Base-by-base conservation (phyloP, 2,329 filamentous ascomycete species). In the Apiospora hydei region DNA sequence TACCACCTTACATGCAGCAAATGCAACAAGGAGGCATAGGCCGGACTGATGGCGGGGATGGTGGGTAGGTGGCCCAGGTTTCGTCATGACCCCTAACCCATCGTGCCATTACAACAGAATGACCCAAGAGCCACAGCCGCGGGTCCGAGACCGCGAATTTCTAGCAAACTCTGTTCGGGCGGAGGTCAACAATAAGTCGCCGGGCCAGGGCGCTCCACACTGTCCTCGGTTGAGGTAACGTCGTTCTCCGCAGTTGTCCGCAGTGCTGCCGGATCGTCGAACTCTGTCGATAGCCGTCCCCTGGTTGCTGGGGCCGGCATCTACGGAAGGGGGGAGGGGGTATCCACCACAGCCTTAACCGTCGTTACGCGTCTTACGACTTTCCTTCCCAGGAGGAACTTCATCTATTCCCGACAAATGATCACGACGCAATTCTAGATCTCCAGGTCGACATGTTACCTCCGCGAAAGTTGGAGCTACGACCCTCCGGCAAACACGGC, bases 91-190 rank as follows among this genome's bases (percentile, higher is more conserved):
- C 51, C 51, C 51, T 57, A 18, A 57, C 26, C 51, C 26, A 38
- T 7, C 7, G 18, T 61, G 53, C 38, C 53, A 61, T 61, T 61
- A 34, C 53, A 21, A 38, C 30, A 61, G 7, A 7, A 61, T 61
- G 53, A 61, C 53, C 53, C 30, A 38, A 61, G 53, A 38, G 16
- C 53, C 53, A 61, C 14, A 61, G 53, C 53, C 53, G 34, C 53
- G 53, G 53, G 53, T 61, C 53, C 53, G 30, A 61, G 30, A 38
- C 30, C 53, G 7, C 53, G 3, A n/a, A 38, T 3, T 16, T 6
- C 53, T 61, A 61, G 53, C 24, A 38, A 61, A 61, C 53, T 13
- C 4, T 61, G 53, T 61, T 61, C 26, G 14, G 53, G 53, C 53
- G 53, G 30, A 61, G 30, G 3, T 61, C 30, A 18, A 34, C 53